Base-by-base conservation (phyloP, 2,329 filamentous ascomycete species). In the Diplodia intermedia region DNA sequence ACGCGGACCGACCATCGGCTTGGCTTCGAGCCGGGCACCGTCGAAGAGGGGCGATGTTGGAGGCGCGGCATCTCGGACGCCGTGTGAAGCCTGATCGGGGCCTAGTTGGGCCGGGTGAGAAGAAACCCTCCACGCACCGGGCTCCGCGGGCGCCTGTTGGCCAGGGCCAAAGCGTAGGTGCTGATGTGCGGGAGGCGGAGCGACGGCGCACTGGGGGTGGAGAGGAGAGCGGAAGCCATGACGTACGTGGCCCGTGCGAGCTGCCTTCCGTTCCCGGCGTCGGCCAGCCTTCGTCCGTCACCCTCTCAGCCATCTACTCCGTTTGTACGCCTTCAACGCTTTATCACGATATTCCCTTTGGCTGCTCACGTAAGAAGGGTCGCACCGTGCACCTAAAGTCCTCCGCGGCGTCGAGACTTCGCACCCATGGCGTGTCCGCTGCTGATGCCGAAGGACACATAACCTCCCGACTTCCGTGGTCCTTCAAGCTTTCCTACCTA, bases 151-250 rank as follows among this genome's bases (percentile, higher is more conserved):
- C 23, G 23, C 23, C 23, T 3, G 55, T 43, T 60, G 36, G 53
- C 9, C 53, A 38, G 53, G 29, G 31, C 29, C n/a, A n/a, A 29
- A 26, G 50, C 20, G 20, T 6, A 29, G 23, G 15, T 26, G 23
- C 23, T 26, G 23, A 26, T 26, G 23, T 26, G 23, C 23, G 23
- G 23, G 23, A 26, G 23, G 23, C 23, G 55, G 55, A 43, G 55
- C n/a, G 55, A 26, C 18, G 36, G 26, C 11, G 23, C 20, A 8
- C 20, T 18, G 20, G 55, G 55, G 55, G 55, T 43, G 55, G 55
- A 43, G 55, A 43, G 55, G 55, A 60, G 55, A 26, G 55, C 55
- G 55, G 55, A 60, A 26, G 49, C 36, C n/a, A 31, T 33, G 26
- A 31, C 52, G 52, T 29, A 29, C 12, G 14, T 15, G 52, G 52